phyloP scores from a whole-genome alignment of 1,139 yeast species.

The Candida neerlandica region DNA sequence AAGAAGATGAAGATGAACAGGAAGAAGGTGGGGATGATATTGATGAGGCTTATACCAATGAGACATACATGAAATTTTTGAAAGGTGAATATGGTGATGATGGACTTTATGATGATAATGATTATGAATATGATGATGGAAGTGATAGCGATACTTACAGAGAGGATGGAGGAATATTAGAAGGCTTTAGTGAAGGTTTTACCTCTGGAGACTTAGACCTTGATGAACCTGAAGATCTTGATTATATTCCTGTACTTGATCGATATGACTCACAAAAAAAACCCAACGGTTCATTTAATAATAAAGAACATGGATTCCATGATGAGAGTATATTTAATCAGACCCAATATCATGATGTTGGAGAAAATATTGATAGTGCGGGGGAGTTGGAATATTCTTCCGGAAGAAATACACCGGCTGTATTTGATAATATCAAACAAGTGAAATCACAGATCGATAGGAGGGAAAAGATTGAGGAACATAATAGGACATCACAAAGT shows the following conservation, averaged over 20 bases:
- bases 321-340: conserved; percentile 8
- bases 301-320: conserved; percentile 9
- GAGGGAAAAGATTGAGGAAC: background rate
- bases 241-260: conserved; percentile 11
- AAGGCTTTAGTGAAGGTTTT: conserved; percentile 18
- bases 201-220: conserved; percentile 11
- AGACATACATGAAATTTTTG: conserved; percentile 11
- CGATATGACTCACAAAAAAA: conserved; percentile 13
- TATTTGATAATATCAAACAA: conserved; percentile 7
- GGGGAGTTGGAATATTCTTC: background rate
- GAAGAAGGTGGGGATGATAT: conserved; percentile 9
- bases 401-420: conserved; percentile 1
- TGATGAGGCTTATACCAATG: conserved; percentile 14
- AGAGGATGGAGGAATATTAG: conserved; percentile 19
- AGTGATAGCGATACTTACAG: conserved; percentile 24
- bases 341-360: conserved; percentile 4
- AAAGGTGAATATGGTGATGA: conserved; percentile 30
- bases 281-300: conserved; percentile 6
- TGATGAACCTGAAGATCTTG: conserved; percentile 14
- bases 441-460: background rate
- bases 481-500: background rate
- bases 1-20: conserved; percentile 5
- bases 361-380: background rate
- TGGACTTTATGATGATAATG: conserved; percentile 27
- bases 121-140: conserved; percentile 27